Conservation (phyloP, 1,284 basidiomycete genomes). For the Ceratorhiza oryzae-sativae region DNA sequence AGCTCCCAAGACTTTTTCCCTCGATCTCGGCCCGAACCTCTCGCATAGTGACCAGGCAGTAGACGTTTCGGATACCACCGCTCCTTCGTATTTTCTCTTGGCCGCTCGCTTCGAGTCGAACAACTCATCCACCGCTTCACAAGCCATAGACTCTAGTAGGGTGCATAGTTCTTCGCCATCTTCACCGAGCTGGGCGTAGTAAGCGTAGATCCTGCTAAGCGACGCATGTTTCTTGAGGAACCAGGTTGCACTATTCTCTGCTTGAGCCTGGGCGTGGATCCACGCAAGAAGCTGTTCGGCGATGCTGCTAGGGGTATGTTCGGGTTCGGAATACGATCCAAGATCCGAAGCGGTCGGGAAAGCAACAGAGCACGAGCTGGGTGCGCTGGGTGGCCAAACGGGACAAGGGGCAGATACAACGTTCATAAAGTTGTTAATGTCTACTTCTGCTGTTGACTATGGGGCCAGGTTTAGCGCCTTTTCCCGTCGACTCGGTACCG, state of each 20-base stretch:
- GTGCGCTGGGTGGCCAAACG: neutral
- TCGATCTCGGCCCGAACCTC: slow-evolving; percentile 6
- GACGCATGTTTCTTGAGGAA: slow-evolving; percentile 20
- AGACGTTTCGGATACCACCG: neutral
- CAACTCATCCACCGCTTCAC: slow-evolving; percentile 3
- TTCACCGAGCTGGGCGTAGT: neutral
- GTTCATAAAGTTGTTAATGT: slow-evolving; percentile 13
- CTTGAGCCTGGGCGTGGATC: neutral
- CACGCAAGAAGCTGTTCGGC: neutral
- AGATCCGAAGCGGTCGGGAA: neutral
- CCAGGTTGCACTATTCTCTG: slow-evolving; percentile 3
- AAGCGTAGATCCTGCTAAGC: slow-evolving; percentile 23
- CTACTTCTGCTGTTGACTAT: neutral
- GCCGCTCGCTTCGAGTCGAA: neutral
- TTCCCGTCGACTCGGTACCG: neutral
- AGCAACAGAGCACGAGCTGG: neutral
- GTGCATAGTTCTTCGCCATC: neutral
- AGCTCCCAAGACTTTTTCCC: slow-evolving; percentile 18
- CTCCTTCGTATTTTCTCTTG: neutral
- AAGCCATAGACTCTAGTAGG: slow-evolving; percentile 6
- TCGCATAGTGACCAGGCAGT: slow-evolving; percentile 19
- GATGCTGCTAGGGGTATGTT: slow-evolving; percentile 6
- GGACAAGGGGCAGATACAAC: neutral
- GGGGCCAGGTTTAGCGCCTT: neutral
- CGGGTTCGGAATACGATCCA: neutral